These are phyloP conservation scores for Hyphodiscus hymeniophilus DNA, from an alignment of 495 filamentous ascomycete genomes.

Conservation along the genomic window DNA sequence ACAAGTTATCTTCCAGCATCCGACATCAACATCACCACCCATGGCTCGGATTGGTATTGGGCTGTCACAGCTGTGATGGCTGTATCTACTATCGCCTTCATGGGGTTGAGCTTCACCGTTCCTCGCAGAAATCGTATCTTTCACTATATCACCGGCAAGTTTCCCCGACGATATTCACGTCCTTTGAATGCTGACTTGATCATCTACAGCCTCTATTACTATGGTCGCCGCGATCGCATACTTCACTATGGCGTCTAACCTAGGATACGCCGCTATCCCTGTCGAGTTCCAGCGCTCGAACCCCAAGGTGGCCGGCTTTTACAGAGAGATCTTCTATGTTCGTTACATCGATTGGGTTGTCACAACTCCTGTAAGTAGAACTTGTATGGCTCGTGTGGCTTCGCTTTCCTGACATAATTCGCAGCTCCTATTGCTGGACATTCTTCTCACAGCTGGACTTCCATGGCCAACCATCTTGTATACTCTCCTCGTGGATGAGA, in stretches of 20 bases:
- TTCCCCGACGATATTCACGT: no score
- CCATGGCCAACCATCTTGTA: conserved; percentile 58
- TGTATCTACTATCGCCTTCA: conserved; percentile 32
- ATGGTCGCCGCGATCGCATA: conserved; percentile 58
- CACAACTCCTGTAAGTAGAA: conserved; percentile 27
- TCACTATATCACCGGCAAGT: conserved; percentile 52
- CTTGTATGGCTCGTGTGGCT: background rate
- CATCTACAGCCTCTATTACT: conserved; percentile 34
- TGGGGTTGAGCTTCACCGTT: conserved; percentile 35
- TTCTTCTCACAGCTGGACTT: conserved; percentile 55
- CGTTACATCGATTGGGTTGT: conserved; percentile 59
- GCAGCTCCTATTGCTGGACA: conserved; percentile 44
- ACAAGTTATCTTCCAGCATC: no score
- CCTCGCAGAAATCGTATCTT: conserved; percentile 52
- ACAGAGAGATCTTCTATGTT: conserved; percentile 63
- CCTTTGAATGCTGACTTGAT: no score
- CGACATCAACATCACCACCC: no score
- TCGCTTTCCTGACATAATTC: conserved; percentile 18
- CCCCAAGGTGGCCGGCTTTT: conserved; percentile 32
- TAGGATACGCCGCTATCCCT: conserved; percentile 55
- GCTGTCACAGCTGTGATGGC: conserved; percentile 45
- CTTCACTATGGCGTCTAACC: conserved; percentile 59
- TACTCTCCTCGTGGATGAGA: conserved; percentile 49
- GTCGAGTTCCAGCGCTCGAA: conserved; percentile 43
- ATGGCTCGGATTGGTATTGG: conserved; percentile 47